A percentile compares a stretch with the other conserved stretches of the same genome.
These are phyloP conservation scores for Pyrus pyrifolia DNA, from an alignment of 306 rosid species.

Conservation along the genomic window DNA sequence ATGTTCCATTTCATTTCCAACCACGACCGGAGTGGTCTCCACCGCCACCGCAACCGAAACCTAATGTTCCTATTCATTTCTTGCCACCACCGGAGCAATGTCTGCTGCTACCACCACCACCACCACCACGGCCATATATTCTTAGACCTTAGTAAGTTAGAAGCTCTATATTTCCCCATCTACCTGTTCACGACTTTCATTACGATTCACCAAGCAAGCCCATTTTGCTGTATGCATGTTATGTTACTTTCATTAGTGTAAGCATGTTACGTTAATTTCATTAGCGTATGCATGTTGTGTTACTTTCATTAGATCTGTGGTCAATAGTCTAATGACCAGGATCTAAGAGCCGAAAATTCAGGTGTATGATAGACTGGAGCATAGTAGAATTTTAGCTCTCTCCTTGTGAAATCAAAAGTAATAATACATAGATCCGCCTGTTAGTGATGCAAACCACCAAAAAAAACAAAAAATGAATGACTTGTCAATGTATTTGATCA, in stretches of 20 bases:
- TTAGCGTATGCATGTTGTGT: not conserved
- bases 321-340: not conserved
- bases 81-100: not conserved
- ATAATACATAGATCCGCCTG: not conserved
- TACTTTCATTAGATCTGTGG: not conserved
- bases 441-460: not conserved
- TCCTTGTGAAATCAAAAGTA: not conserved
- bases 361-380: not conserved
- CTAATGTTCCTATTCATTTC: not conserved
- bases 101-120: not conserved
- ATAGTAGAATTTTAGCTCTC: not conserved
- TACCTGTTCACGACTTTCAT: not conserved
- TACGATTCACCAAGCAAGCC: not conserved
- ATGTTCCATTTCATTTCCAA: not conserved
- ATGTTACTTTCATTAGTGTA: not conserved
- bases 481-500: not conserved
- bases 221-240: not conserved
- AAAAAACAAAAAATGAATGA: not conserved
- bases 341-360: not conserved
- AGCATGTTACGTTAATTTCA: not conserved
- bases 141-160: not conserved
- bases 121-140: not conserved
- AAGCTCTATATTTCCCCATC: not conserved
- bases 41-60: not conserved
- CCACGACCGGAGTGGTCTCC: not conserved